Base-by-base conservation (phyloP, 345 rosid species). In the Tarenaya hassleriana region DNA sequence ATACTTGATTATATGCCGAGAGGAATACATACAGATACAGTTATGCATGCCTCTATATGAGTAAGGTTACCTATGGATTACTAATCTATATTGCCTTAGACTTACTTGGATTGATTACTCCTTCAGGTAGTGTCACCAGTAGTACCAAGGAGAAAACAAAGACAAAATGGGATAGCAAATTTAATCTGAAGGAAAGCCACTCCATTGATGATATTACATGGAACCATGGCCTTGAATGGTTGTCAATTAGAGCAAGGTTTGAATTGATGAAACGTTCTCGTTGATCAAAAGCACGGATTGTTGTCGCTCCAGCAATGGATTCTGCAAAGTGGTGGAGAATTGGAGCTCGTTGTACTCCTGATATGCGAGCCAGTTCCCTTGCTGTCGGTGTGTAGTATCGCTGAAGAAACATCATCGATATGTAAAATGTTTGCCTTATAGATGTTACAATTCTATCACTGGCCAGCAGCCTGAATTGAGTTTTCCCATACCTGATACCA, bases 321-420 rank as follows among this genome's bases (percentile, higher is more conserved):
- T 90, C 97, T 41, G 88, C 83, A 66, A 90, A 90, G 76, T 90
- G 97, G 56, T 86, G 97, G 55, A 90, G 94, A 45, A 90, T 90
- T 16, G 97, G 97, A 68, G 97, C 73, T 69, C 69, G 69, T 72
- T 90, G 87, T 62, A 86, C 77, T 48, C 84, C 91, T 18, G 94
- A 69, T 71, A 90, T 54, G 54, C 96, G 95, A 24, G 91, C 85
- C 38, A 90, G 50, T 67, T 90, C 97, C 73, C 97, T 80, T n/a
- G 95, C 97, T 4, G 95, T 78, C 50, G 94, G 88, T 59, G 75
- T 82, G 84, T 90, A 90, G 59, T 90, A 90, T 75, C 69, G 80
- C 95, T 90, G 79, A 38, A 61, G 20, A 43, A 41, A 10, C 45
- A 15, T 27, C 8, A 13, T 2, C 1, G 40, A 14, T 45, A 41